Evolutionary conservation across 306 rosid genomes (phyloP).

Genomic region (Aeschynomene evenia): DNA sequence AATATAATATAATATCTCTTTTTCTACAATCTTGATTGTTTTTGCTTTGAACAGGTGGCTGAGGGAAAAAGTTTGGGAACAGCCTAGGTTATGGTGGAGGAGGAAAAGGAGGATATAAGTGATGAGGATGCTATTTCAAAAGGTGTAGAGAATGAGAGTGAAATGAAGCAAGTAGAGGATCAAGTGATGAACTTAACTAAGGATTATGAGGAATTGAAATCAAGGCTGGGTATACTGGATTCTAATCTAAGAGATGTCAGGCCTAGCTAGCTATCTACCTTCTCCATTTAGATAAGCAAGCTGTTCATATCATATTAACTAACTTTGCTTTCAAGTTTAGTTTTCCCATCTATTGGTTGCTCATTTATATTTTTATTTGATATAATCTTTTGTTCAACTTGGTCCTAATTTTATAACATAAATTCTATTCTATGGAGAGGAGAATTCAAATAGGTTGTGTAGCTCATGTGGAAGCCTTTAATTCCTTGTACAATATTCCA

Average conservation of each 20-base stretch:
- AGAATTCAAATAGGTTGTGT: not conserved
- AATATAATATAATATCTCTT: not conserved
- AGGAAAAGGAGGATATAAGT: slow-evolving; percentile 24
- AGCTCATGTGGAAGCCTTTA: not conserved
- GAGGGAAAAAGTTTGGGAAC: slow-evolving; percentile 44
- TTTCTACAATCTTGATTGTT: not conserved
- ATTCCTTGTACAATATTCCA: not conserved
- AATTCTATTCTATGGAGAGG: not conserved
- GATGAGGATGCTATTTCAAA: slow-evolving; percentile 20
- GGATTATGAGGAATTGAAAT: slow-evolving; percentile 53
- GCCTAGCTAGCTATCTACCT: too few relatives aligned
- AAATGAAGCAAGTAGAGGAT: slow-evolving; percentile 35
- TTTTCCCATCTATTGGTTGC: slow-evolving; percentile 25
- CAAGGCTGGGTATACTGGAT: slow-evolving; percentile 50
- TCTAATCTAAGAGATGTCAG: slow-evolving; percentile 71
- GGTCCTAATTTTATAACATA: not conserved
- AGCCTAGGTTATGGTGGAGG: slow-evolving; percentile 40
- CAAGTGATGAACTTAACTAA: slow-evolving; percentile 29
- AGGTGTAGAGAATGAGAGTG: slow-evolving; percentile 35
- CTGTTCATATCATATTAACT: not conserved
- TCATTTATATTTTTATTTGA: not conserved
- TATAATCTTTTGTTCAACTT: not conserved
- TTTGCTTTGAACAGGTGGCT: slow-evolving; percentile 31
- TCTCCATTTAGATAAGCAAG: slow-evolving; percentile 11
- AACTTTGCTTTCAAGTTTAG: slow-evolving; percentile 16